Evolutionary conservation across 768 basidiomycete genomes (phyloP).

Genomic region (Lactarius akahatsu): DNA sequence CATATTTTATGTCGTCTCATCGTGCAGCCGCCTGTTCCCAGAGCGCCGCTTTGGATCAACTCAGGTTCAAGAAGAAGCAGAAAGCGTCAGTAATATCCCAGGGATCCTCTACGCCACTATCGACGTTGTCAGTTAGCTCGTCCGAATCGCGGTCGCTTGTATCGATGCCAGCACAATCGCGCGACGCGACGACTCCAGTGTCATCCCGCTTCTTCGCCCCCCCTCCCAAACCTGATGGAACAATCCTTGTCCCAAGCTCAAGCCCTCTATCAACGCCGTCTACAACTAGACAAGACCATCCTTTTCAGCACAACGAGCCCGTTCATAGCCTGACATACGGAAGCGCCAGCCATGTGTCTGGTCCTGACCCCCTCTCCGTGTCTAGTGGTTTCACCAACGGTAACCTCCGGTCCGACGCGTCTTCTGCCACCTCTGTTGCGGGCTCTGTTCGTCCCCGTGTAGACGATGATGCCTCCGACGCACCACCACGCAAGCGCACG

Average conservation of each 20-base stretch:
- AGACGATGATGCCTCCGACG: constrained; percentile 43
- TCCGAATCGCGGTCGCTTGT: constrained; percentile 31
- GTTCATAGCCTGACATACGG: constrained; percentile 44
- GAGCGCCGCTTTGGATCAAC: constrained; percentile 47
- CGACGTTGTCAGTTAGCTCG: constrained; percentile 31
- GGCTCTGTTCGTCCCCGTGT: constrained; percentile 41
- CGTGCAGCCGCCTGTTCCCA: constrained; percentile 31
- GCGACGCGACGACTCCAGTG: constrained; percentile 60
- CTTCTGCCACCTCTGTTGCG: constrained; percentile 48
- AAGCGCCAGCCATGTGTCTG: constrained; percentile 35
- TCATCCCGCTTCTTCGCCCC: constrained; percentile 59
- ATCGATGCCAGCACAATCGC: constrained; percentile 61
- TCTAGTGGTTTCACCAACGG: constrained; percentile 30
- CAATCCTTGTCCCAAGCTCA: constrained; percentile 73
- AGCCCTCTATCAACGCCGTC: constrained; percentile 55
- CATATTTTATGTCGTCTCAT: constrained; percentile 31
- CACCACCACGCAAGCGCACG: constrained; percentile 74
- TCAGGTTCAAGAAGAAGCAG: constrained; percentile 47
- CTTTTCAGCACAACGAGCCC: constrained; percentile 39
- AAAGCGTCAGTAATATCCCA: constrained; percentile 34
- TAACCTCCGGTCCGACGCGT: constrained; percentile 46
- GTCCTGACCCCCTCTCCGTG: constrained; percentile 19
- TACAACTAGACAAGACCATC: constrained; percentile 40
- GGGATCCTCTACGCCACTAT: constrained; percentile 25
- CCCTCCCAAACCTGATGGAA: constrained; percentile 49